phyloP scores from a whole-genome alignment of 306 rosid genomes.

The barrel medic (Medicago truncatula) region DNA sequence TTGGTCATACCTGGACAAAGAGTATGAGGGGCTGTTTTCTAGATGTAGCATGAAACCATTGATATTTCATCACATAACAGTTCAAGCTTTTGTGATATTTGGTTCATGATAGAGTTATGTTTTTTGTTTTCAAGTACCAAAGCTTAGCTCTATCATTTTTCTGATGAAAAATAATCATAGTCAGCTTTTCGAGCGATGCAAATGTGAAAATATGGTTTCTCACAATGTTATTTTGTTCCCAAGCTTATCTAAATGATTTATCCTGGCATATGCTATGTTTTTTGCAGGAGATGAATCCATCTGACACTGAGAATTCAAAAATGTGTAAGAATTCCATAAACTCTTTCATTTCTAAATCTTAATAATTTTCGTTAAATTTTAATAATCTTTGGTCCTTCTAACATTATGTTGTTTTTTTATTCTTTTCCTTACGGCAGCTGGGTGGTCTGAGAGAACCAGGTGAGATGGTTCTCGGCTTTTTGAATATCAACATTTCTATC shows the following conservation, averaged over 20 bases:
- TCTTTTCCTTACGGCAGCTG: constrained; percentile 56
- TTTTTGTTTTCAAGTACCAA: no score
- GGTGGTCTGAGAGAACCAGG: constrained; percentile 84
- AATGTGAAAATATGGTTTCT: not conserved
- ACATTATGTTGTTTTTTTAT: constrained; percentile 38
- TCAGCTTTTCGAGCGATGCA: no score
- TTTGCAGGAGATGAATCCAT: constrained; percentile 58
- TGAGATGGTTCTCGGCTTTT: constrained; percentile 44
- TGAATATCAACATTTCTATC: constrained; percentile 19
- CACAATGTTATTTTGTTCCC: not conserved
- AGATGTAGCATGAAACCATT: no score
- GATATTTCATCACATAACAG: no score
- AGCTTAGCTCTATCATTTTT: no score
- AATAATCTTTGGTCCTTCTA: constrained; percentile 29
- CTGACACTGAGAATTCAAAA: constrained; percentile 43
- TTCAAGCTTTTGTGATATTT: no score
- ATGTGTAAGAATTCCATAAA: constrained; percentile 59
- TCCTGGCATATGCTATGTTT: constrained; percentile 8
- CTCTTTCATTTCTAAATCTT: constrained; percentile 32
- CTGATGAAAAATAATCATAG: no score
- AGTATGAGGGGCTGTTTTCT: no score
- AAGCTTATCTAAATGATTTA: constrained; percentile 31
- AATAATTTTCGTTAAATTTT: constrained; percentile 28
- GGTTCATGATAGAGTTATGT: no score
- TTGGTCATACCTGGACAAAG: not conserved